Evolutionary conservation across 148 eudicot species (phyloP), one percentile per base, ranked within the genome.

Genomic region (Rhododendron ferrugineum): DNA sequence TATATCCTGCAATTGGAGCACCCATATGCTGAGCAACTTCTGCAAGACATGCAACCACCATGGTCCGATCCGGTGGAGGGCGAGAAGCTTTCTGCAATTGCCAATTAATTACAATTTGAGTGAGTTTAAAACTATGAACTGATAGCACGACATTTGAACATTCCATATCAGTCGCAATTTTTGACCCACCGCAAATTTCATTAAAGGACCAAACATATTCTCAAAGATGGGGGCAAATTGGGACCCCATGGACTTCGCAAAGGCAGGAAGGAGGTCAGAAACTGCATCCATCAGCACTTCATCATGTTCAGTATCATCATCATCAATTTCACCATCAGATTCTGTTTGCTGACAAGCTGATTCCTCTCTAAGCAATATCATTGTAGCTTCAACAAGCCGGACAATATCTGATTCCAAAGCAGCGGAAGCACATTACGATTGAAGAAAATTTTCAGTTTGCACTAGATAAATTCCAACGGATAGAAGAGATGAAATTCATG

Each of bases 11-110:
- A 85, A 95, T 92, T 82, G 98, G 98, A 80, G 94, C 90, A 78
- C 99, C 99, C 99, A 95, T 97, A 89, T 97, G 91, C 88, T 95
- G 98, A 84, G 99, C 99, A 88, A 97, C 96, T 91, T 97, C 99
- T 81, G 99, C 98, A 89, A 97, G 98, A 80, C 93, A 91, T 84
- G 99, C 99, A 89, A 97, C 94, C 81, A 97, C 99, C 99, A 95
- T 97, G 18, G 98, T 97, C 82, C 99, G 95, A 88, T 97, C 99
- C 86, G 91, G 98, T 73, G 98, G 92, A 74, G 98, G 98, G 68
- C 93, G 94, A 82, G 94, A 92, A 85, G 91, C 91, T 95, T 90
- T 95, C 99, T 97, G 95, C 87, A 93, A 52, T 79, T 80, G 52
- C 73, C 85, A 87, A 87, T 80, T 46, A 74, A 87, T 80, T 46